These are phyloP conservation scores for Kodamaea sp. DNA, from an alignment of 1,139 yeast species.

Conservation along the genomic window DNA sequence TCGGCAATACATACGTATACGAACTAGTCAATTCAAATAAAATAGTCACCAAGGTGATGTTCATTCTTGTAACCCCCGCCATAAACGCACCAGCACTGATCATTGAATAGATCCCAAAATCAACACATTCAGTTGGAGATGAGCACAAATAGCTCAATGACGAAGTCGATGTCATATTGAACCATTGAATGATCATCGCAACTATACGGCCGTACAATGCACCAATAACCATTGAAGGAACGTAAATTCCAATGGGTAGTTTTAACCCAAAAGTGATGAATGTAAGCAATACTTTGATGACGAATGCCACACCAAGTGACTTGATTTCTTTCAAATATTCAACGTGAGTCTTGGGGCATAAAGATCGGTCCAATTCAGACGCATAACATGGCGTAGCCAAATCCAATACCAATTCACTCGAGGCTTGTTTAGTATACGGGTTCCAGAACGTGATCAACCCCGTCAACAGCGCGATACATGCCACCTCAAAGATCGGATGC, in stretches of 20 bases:
- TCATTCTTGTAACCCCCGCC: constrained; percentile 70
- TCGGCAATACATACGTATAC: constrained; percentile 57
- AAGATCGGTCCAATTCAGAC: constrained; percentile 23
- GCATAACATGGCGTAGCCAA: constrained; percentile 50
- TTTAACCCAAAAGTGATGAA: constrained; percentile 58
- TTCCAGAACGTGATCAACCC: constrained; percentile 51
- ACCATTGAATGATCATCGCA: constrained; percentile 46
- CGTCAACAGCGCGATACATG: constrained; percentile 45
- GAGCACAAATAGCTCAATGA: constrained; percentile 19
- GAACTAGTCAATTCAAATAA: constrained; percentile 60
- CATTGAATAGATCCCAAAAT: constrained; percentile 62
- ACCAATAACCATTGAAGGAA: constrained; percentile 68
- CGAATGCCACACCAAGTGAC: constrained; percentile 41
- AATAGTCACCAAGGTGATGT: constrained; percentile 57
- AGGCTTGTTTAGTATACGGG: constrained; percentile 51
- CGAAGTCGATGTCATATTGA: constrained; percentile 19
- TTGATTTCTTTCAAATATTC: constrained; percentile 33
- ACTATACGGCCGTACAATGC: constrained; percentile 59
- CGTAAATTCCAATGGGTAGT: constrained; percentile 64
- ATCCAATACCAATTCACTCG: constrained; percentile 50
- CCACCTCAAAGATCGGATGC: constrained; percentile 48
- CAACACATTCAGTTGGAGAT: constrained; percentile 32
- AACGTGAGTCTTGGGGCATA: constrained; percentile 39
- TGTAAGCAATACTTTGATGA: constrained; percentile 46
- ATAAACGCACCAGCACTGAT: constrained; percentile 65